These are phyloP conservation scores for Cardamine occulta DNA, from an alignment of 345 rosid species.

Conservation along the genomic window DNA sequence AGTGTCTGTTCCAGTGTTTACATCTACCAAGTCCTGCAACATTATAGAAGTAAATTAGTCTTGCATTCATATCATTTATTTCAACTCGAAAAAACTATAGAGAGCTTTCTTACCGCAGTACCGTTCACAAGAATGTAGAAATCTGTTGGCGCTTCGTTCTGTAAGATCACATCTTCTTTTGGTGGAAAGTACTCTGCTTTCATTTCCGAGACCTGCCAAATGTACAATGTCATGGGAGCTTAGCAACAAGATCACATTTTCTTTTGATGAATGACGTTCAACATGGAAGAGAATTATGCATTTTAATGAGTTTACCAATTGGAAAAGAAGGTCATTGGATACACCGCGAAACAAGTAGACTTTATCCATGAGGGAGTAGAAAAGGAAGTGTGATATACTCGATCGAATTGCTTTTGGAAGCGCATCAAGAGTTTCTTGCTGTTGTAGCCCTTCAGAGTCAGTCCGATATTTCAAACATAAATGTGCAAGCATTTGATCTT, in stretches of 20 bases:
- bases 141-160: slow-evolving; percentile 86
- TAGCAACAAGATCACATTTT: background rate
- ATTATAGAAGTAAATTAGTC: background rate
- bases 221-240: background rate
- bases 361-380: slow-evolving; percentile 65
- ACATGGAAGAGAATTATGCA: background rate
- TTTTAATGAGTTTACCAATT: slow-evolving; percentile 54
- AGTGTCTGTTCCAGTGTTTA: slow-evolving; percentile 55
- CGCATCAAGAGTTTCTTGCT: slow-evolving; percentile 72
- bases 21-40: slow-evolving; percentile 59
- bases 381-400: slow-evolving; percentile 71
- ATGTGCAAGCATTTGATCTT: slow-evolving; percentile 87
- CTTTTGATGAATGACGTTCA: background rate
- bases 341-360: slow-evolving; percentile 72
- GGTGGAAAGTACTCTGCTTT: slow-evolving; percentile 88
- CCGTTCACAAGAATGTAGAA: slow-evolving; percentile 76
- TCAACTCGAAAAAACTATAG: background rate
- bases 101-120: slow-evolving; percentile 58
- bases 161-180: slow-evolving; percentile 81
- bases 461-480: slow-evolving; percentile 70
- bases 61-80: background rate
- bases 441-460: slow-evolving; percentile 81
- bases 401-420: slow-evolving; percentile 84
- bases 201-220: slow-evolving; percentile 75
- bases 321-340: slow-evolving; percentile 75